Percentiles rank a stretch among this genome's conserved stretches.
Evolutionary conservation across 2,329 filamentous ascomycete species (phyloP).

Genomic region (Trichoderma sp.): DNA sequence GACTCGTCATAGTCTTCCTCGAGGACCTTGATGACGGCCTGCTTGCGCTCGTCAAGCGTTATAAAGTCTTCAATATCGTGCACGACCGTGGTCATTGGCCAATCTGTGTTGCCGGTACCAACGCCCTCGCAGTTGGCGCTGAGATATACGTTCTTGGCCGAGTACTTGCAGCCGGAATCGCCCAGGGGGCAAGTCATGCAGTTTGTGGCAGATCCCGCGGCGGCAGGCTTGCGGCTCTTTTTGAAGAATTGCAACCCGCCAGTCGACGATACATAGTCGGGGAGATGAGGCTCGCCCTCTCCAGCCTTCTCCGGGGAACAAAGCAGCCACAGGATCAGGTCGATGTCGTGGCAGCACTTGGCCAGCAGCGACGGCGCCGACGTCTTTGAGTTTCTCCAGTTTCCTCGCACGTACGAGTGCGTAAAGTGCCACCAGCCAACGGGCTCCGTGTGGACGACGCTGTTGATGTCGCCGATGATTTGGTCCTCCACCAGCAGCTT

Average conservation of each 20-base stretch:
- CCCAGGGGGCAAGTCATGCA: slow-evolving; percentile 72
- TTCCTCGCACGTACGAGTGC: slow-evolving; percentile 88
- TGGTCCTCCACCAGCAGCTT: slow-evolving; percentile 73
- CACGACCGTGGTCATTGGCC: slow-evolving; percentile 88
- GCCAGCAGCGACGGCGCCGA: slow-evolving; percentile 84
- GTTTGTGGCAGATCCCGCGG: slow-evolving; percentile 78
- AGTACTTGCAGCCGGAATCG: slow-evolving; percentile 78
- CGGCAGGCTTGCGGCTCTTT: slow-evolving; percentile 70
- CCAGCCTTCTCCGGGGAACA: slow-evolving; percentile 64
- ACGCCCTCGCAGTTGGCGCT: slow-evolving; percentile 63
- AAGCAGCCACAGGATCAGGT: slow-evolving; percentile 88
- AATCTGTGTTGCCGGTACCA: slow-evolving; percentile 65
- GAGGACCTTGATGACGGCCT: slow-evolving; percentile 47
- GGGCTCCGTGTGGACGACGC: slow-evolving; percentile 88
- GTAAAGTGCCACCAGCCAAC: slow-evolving; percentile 96
- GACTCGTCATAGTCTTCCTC: slow-evolving; percentile 55
- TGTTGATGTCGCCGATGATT: slow-evolving; percentile 81
- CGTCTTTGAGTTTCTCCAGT: slow-evolving; percentile 82
- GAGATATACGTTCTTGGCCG: slow-evolving; percentile 79
- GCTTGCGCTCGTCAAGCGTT: slow-evolving; percentile 41
- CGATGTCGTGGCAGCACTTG: slow-evolving; percentile 96
- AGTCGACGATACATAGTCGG: slow-evolving; percentile 71
- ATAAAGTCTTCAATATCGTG: slow-evolving; percentile 85
- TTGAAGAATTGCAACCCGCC: slow-evolving; percentile 80
- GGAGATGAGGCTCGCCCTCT: slow-evolving; percentile 64